Evolutionary conservation across 495 filamentous ascomycete species (phyloP).

Genomic region (Amniculicola lignicola): DNA sequence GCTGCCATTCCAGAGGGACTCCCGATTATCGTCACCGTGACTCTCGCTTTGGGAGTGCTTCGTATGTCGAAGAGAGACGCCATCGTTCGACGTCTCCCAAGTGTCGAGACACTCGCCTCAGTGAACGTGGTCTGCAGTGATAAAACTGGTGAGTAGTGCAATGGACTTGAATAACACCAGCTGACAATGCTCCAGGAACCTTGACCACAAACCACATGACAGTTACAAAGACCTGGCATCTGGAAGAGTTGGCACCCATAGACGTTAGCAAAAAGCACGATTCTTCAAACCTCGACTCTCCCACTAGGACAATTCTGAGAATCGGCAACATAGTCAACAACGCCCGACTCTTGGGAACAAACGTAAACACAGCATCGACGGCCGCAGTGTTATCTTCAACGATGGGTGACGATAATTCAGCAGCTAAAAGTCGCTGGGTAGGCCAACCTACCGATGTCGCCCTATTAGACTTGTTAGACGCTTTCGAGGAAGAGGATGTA

Average conservation of each 20-base stretch:
- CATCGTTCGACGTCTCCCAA: constrained; percentile 91
- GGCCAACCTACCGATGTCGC: constrained; percentile 97
- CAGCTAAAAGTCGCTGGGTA: constrained; percentile 81
- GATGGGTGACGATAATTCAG: constrained; percentile 56
- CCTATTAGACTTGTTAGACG: constrained; percentile 85
- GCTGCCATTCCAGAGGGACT: constrained; percentile 96
- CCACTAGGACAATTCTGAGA: constrained; percentile 73
- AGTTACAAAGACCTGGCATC: constrained; percentile 93
- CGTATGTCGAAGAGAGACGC: constrained; percentile 92
- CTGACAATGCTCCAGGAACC: constrained; percentile 56
- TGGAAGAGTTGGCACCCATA: constrained; percentile 65
- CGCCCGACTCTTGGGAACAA: constrained; percentile 65
- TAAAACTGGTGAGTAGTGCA: constrained; percentile 66
- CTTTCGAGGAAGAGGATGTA: constrained; percentile 84
- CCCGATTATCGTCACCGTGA: constrained; percentile 97
- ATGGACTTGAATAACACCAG: too few relatives aligned
- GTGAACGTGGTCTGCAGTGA: constrained; percentile 99
- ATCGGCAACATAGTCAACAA: constrained; percentile 98
- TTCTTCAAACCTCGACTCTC: constrained; percentile 62
- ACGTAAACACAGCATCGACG: constrained; percentile 62
- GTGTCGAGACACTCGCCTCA: constrained; percentile 94
- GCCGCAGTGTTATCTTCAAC: constrained; percentile 76
- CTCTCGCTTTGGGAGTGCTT: constrained; percentile 87
- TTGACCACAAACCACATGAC: constrained; percentile 98
- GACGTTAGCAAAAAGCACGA: constrained; percentile 71